Conservation (phyloP, 768 basidiomycete species). For the Daedalea quercina region DNA sequence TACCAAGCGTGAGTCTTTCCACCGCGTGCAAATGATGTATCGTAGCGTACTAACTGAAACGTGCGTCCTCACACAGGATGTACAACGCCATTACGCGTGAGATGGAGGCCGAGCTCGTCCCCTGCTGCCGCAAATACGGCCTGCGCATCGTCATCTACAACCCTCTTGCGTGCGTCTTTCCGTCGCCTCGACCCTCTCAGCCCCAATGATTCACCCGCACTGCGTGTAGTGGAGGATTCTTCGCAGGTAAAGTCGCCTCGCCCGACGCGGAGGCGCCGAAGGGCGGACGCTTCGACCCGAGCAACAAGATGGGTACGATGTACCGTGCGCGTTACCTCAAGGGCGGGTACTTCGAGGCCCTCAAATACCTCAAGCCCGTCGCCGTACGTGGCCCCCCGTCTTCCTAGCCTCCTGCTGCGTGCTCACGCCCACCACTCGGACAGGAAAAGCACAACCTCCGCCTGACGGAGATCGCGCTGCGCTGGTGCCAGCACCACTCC, state of each 20-base stretch:
- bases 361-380: slow-evolving; percentile 32
- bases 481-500: slow-evolving; percentile 60
- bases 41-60: background rate
- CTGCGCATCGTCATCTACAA: slow-evolving; percentile 53
- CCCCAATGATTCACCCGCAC: background rate
- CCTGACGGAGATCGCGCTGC: slow-evolving; percentile 47
- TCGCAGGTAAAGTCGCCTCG: slow-evolving; percentile 45
- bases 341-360: slow-evolving; percentile 36
- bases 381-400: slow-evolving; percentile 27
- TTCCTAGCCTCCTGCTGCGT: background rate
- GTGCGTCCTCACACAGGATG: slow-evolving; percentile 20
- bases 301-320: slow-evolving; percentile 31
- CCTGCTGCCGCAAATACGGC: slow-evolving; percentile 51
- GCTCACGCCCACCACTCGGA: background rate
- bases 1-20: slow-evolving; percentile 42
- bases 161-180: slow-evolving; percentile 37
- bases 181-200: background rate
- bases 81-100: slow-evolving; percentile 44
- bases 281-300: slow-evolving; percentile 37
- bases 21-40: too few species aligned
- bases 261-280: slow-evolving; percentile 24
- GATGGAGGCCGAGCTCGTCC: slow-evolving; percentile 44
- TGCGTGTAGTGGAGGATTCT: slow-evolving; percentile 40
- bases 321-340: slow-evolving; percentile 40
- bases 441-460: slow-evolving; percentile 41